Base-by-base conservation (phyloP, 2,329 filamentous ascomycete genomes). In the Geosmithia flava region DNA sequence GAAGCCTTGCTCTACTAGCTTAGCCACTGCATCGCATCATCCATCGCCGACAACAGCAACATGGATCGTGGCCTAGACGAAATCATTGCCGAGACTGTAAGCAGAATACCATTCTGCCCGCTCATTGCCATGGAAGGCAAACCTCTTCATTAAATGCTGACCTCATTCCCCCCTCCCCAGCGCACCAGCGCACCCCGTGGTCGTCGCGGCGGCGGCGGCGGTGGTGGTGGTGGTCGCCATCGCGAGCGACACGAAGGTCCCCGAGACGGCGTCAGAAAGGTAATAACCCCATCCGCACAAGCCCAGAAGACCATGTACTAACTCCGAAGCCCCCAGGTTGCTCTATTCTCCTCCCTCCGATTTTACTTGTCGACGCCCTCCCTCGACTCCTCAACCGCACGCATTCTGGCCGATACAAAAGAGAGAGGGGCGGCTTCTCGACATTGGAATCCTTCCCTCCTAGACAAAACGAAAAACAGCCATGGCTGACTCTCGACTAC, bases 261-360 rank as follows among this genome's bases (percentile, higher is more conserved):
- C 60, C 83, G 86, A 69, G 87, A 93, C 69, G 87, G 87, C 68
- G 78, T 91, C 64, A 90, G 83, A 89, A 94, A 94, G 88, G 88
- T 91, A 47, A 48, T 45, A 4, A 15, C 13, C 13, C 23, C 19
- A 16, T 45, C 23, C 43, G 39, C 39, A 17, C 27, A 27, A 37
- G 33, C 41, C 29, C 37, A 16, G 33, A 20, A n/a, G 20, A 15
- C 15, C 20, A 33, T 29, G 17, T 10, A 19, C 41, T 47, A n/a
- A 33, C 40, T n/a, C 20, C 29, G n/a, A 7, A 8, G 20, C n/a
- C n/a, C n/a, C n/a, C 50, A 66, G 64, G 64, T 67, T 64, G 60
- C 62, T 53, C 53, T 47, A 54, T 54, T 54, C 58, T 63, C 62
- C 58, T 57, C 56, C 57, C 55, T 46, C 33, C 30, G 13, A 37